Evolutionary conservation across 2,329 filamentous ascomycete genomes (phyloP).

Genomic region (Alternaria burnsii): DNA sequence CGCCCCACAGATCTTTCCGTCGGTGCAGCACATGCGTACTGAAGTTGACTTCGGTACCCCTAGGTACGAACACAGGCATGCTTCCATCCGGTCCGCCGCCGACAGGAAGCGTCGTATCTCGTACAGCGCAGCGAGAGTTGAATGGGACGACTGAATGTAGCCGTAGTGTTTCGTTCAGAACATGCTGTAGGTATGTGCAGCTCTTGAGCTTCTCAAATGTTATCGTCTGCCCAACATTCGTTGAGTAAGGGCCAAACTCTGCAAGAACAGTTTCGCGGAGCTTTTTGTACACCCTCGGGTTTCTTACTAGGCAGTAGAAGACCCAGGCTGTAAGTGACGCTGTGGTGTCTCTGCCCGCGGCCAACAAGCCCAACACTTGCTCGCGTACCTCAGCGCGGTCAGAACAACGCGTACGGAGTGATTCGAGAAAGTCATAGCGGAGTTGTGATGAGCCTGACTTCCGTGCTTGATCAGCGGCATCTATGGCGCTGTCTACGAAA

Average conservation of each 20-base stretch:
- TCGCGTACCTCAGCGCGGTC: conserved; percentile 11
- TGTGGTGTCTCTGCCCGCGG: conserved; percentile 63
- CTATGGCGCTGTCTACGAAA: conserved; percentile 12
- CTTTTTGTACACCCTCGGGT: conserved; percentile 49
- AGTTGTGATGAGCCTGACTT: not conserved
- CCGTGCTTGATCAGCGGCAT: conserved; percentile 8
- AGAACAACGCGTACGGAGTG: conserved; percentile 7
- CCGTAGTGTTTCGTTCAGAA: conserved; percentile 36
- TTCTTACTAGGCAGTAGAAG: conserved; percentile 33
- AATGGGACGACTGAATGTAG: conserved; percentile 32
- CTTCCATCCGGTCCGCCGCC: conserved; percentile 39
- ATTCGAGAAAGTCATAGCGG: conserved; percentile 14
- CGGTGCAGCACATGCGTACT: conserved; percentile 29
- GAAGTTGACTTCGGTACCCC: conserved; percentile 21
- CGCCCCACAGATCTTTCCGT: conserved; percentile 29
- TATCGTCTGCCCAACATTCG: not conserved
- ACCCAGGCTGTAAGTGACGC: conserved; percentile 54
- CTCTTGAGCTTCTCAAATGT: conserved; percentile 19
- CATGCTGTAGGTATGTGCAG: conserved; percentile 28
- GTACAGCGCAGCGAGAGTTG: conserved; percentile 31
- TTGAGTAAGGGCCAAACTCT: conserved; percentile 47
- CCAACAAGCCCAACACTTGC: conserved; percentile 61
- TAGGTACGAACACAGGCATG: conserved; percentile 33
- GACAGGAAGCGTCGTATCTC: conserved; percentile 37
- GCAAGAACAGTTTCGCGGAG: conserved; percentile 47